These are phyloP conservation scores for Excoecaria agallocha DNA, from an alignment of 345 rosid genomes.

Conservation along the genomic window DNA sequence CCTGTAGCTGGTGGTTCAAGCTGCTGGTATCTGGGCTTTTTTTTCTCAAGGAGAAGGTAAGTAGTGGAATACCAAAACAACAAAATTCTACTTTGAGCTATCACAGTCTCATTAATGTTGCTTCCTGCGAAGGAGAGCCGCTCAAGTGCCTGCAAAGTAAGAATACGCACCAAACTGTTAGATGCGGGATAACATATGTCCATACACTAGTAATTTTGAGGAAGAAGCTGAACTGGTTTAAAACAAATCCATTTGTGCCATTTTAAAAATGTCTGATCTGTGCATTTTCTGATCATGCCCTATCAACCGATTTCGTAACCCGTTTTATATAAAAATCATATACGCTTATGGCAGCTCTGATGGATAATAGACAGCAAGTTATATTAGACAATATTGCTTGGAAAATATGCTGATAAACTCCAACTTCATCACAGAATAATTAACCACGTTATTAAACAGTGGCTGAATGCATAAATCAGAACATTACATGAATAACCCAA, in stretches of 20 bases:
- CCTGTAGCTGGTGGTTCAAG: conserved; percentile 50
- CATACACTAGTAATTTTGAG: background rate
- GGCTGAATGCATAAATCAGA: too few relatives aligned
- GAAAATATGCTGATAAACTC: background rate
- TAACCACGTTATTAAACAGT: too few relatives aligned
- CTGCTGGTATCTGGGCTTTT: conserved; percentile 78
- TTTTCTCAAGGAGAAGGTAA: conserved; percentile 75
- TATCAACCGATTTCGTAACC: background rate
- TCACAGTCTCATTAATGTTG: conserved; percentile 58
- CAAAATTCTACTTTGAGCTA: conserved; percentile 75
- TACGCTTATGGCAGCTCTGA: background rate
- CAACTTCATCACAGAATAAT: too few relatives aligned
- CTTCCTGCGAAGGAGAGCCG: conserved; percentile 72
- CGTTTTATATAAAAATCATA: background rate
- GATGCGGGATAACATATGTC: background rate
- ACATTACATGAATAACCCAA: too few relatives aligned
- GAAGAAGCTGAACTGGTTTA: background rate
- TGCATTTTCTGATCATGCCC: background rate
- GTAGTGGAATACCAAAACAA: conserved; percentile 85
- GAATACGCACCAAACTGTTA: background rate
- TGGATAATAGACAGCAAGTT: background rate
- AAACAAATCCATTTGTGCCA: background rate
- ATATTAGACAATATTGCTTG: background rate
- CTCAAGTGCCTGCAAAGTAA: conserved; percentile 67
- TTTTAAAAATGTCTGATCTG: background rate